A percentile compares a stretch with the other conserved stretches of the same genome.
phyloP scores from a whole-genome alignment of 1,284 basidiomycete species.

The Cystobasidium sp. region DNA sequence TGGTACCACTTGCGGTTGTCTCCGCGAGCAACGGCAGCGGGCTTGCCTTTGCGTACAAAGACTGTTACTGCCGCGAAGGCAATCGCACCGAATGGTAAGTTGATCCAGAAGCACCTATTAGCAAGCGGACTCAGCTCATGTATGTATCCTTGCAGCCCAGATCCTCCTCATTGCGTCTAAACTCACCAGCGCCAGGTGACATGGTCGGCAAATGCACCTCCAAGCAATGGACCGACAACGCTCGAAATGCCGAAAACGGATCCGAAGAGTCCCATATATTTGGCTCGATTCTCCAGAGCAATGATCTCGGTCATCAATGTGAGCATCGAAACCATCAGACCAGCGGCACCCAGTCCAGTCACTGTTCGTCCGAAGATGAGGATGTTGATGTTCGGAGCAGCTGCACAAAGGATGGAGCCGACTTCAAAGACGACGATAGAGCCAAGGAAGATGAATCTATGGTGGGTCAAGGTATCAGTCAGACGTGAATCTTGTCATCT shows the following conservation, averaged over 20 bases:
- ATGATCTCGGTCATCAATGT: slow-evolving; percentile 59
- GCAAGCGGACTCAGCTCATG: not conserved
- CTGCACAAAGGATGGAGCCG: slow-evolving; percentile 63
- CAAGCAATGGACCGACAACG: slow-evolving; percentile 58
- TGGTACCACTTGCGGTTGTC: slow-evolving; percentile 35
- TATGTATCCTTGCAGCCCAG: not conserved
- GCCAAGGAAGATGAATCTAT: slow-evolving; percentile 58
- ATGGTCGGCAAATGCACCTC: slow-evolving; percentile 60
- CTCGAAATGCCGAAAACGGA: slow-evolving; percentile 58
- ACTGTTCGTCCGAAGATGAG: slow-evolving; percentile 63
- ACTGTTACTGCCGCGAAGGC: slow-evolving; percentile 41
- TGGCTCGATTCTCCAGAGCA: slow-evolving; percentile 59
- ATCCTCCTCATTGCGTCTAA: slow-evolving; percentile 13
- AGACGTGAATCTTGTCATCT: not conserved
- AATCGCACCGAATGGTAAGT: slow-evolving; percentile 57
- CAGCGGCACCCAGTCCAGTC: slow-evolving; percentile 62
- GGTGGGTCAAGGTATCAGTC: slow-evolving; percentile 51
- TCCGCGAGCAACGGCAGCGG: slow-evolving; percentile 35
- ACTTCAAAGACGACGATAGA: slow-evolving; percentile 62
- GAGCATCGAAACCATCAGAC: slow-evolving; percentile 61
- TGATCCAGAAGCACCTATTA: slow-evolving; percentile 59
- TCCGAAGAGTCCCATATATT: slow-evolving; percentile 57
- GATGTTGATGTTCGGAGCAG: slow-evolving; percentile 59
- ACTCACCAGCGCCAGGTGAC: slow-evolving; percentile 60
- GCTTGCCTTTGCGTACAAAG: slow-evolving; percentile 45